Conservation (phyloP, 2,329 filamentous ascomycete species). For the Cadophora gregata region DNA sequence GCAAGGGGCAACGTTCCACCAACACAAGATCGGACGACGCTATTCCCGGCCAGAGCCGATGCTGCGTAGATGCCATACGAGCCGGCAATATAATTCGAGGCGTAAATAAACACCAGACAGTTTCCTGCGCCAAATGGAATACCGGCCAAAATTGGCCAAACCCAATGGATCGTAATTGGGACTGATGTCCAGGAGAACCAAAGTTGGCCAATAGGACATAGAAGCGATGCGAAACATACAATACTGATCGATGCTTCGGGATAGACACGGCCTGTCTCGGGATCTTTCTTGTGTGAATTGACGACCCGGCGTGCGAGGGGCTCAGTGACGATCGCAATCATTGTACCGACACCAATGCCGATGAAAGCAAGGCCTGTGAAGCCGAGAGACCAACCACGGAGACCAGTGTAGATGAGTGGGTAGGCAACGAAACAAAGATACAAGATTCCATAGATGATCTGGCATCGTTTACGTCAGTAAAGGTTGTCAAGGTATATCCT, state of each 20-base stretch:
- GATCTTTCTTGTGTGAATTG: slow-evolving; percentile 76
- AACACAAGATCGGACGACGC: slow-evolving; percentile 72
- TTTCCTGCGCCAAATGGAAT: slow-evolving; percentile 82
- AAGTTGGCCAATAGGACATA: slow-evolving; percentile 79
- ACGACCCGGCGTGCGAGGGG: slow-evolving; percentile 80
- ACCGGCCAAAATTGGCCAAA: slow-evolving; percentile 78
- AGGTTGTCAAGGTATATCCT: not conserved
- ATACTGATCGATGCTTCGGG: slow-evolving; percentile 84
- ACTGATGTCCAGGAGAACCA: slow-evolving; percentile 90
- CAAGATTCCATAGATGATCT: slow-evolving; percentile 81
- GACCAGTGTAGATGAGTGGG: slow-evolving; percentile 77
- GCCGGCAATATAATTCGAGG: slow-evolving; percentile 78
- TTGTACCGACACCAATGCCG: slow-evolving; percentile 70
- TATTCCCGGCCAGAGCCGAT: slow-evolving; percentile 79
- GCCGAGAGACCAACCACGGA: slow-evolving; percentile 78
- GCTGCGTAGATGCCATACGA: slow-evolving; percentile 84
- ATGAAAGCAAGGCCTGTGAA: slow-evolving; percentile 79
- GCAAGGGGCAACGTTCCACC: slow-evolving; percentile 82
- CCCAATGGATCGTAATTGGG: slow-evolving; percentile 78
- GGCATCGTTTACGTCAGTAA: not conserved
- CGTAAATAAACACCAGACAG: slow-evolving; percentile 80
- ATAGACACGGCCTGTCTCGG: slow-evolving; percentile 71
- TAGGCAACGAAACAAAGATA: slow-evolving; percentile 93
- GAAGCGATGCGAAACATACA: slow-evolving; percentile 77
- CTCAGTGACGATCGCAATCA: slow-evolving; percentile 66